phyloP scores from a whole-genome alignment of 1,284 basidiomycete genomes.

The Sporisorium reilianum region DNA sequence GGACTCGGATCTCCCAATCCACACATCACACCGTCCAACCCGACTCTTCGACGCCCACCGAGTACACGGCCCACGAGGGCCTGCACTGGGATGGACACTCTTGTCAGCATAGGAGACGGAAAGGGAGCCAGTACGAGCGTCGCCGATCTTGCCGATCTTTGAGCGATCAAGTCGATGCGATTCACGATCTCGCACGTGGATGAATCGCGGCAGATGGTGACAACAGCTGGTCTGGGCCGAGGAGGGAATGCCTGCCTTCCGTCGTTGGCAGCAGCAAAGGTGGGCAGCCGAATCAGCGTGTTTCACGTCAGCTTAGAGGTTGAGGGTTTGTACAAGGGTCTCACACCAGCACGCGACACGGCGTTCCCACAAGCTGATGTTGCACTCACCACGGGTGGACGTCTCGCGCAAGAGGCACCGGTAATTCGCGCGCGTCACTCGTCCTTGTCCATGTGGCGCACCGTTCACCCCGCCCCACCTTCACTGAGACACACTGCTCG shows the following conservation, averaged over 20 bases:
- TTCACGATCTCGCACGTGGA: not conserved
- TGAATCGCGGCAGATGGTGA: not conserved
- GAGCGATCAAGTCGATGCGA: not conserved
- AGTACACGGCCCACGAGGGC: too few species aligned
- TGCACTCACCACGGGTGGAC: not conserved
- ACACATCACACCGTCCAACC: not conserved
- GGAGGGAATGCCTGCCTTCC: too few species aligned
- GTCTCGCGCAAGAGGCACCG: too few species aligned
- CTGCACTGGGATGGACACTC: too few species aligned
- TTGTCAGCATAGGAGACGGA: not conserved
- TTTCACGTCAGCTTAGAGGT: conserved; percentile 10
- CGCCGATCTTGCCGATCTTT: not conserved
- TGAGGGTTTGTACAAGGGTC: not conserved
- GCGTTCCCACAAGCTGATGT: not conserved
- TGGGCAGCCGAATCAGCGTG: conserved; percentile 4
- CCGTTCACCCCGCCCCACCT: not conserved
- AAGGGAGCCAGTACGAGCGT: not conserved
- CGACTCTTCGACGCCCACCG: too few species aligned
- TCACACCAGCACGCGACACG: too few species aligned
- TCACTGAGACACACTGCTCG: not conserved
- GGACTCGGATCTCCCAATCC: not conserved
- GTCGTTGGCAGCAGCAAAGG: not conserved
- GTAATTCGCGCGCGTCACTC: too few species aligned
- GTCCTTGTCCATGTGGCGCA: not conserved
- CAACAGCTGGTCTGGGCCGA: too few species aligned